Percentiles rank a stretch among this genome's conserved stretches.
These are phyloP conservation scores for Chloranthus sessilifolius DNA, from an alignment of 164 flowering plant genomes.

Conservation along the genomic window DNA sequence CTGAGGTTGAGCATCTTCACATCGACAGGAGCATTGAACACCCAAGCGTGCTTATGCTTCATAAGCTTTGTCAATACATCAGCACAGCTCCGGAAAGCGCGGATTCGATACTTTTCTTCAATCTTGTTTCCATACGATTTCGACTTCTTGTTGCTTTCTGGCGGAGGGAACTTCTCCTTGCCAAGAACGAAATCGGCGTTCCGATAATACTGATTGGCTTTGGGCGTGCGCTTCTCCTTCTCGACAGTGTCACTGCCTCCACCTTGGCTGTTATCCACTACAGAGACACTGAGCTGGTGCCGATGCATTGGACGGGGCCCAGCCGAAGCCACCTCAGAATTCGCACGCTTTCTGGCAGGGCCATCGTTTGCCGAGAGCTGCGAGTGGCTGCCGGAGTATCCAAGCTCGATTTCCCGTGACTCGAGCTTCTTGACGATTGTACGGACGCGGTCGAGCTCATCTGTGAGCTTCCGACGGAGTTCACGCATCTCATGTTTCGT, in stretches of 20 bases:
- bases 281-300: constrained; percentile 51
- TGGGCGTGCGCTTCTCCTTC: constrained; percentile 87
- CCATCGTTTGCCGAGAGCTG: constrained; percentile 26
- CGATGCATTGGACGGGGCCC: constrained; percentile 41
- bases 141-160: constrained; percentile 70
- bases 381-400: constrained; percentile 21
- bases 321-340: constrained; percentile 43
- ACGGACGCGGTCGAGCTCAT: constrained; percentile 64
- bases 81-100: constrained; percentile 39
- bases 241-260: constrained; percentile 38
- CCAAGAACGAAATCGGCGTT: constrained; percentile 75
- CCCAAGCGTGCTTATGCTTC: constrained; percentile 81
- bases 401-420: constrained; percentile 30
- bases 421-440: constrained; percentile 61
- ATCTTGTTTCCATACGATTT: constrained; percentile 29
- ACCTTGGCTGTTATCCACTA: constrained; percentile 44
- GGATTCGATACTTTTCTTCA: constrained; percentile 23
- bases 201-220: constrained; percentile 69
- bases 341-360: constrained; percentile 25
- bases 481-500: constrained; percentile 61
- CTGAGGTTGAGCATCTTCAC: constrained; percentile 53
- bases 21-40: constrained; percentile 72
- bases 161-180: constrained; percentile 68
- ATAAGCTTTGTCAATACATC: constrained; percentile 50
- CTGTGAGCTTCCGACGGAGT: constrained; percentile 51